phyloP scores from a whole-genome alignment of 202 grass and related monocot genomes.

The Brachypodium distachyon region DNA sequence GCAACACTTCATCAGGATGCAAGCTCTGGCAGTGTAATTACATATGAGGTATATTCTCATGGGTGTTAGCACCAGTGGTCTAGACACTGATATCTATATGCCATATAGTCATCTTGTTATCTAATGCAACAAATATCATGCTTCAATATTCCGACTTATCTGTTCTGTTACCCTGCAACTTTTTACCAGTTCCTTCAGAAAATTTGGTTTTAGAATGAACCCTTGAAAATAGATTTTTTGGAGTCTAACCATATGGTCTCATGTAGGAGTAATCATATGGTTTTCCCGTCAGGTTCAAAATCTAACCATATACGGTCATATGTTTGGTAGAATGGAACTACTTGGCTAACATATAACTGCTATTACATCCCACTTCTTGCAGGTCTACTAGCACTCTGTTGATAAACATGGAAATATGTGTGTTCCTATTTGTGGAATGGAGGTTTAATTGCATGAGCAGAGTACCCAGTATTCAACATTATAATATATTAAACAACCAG shows the following conservation, averaged over 20 bases:
- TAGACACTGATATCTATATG: not conserved
- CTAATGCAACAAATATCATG: not conserved
- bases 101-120: not conserved
- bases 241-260: too few species aligned
- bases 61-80: not conserved
- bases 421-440: not conserved
- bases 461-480: not conserved
- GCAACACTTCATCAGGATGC: constrained; percentile 39
- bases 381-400: not conserved
- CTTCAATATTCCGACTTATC: not conserved
- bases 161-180: not conserved
- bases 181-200: not conserved
- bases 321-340: not conserved
- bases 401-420: not conserved
- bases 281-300: too few species aligned
- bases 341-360: not conserved
- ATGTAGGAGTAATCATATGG: too few species aligned
- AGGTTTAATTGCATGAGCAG: not conserved
- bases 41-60: constrained; percentile 34
- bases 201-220: not conserved
- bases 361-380: not conserved
- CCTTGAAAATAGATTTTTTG: too few species aligned
- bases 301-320: not conserved
- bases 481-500: not conserved
- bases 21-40: constrained; percentile 14